A percentile compares a stretch with the other conserved stretches of the same genome.
Evolutionary conservation across 345 rosid species (phyloP).

Genomic region (Turritis glabra): DNA sequence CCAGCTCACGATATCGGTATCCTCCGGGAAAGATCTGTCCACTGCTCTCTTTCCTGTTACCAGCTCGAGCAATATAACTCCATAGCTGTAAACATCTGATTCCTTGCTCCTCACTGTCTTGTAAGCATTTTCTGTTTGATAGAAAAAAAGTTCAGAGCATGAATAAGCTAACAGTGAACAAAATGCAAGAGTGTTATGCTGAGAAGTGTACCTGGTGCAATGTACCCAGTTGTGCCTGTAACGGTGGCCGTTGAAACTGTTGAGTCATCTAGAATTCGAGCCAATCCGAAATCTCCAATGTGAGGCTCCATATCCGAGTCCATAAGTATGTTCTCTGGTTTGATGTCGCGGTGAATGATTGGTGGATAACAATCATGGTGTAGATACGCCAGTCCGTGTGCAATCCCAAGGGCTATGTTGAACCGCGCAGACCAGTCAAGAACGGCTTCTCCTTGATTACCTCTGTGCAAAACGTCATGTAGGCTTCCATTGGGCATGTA

Average conservation of each 20-base stretch:
- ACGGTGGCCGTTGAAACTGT: conserved; percentile 44
- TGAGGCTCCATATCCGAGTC: conserved; percentile 80
- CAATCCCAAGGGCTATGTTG: conserved; percentile 65
- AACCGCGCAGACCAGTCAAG: conserved; percentile 68
- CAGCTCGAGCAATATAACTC: conserved; percentile 68
- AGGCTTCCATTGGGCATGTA: conserved; percentile 87
- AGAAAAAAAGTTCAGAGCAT: conserved; percentile 59
- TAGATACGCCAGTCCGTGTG: conserved; percentile 79
- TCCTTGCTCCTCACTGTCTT: conserved; percentile 54
- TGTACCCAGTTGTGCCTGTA: conserved; percentile 74
- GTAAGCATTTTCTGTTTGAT: conserved; percentile 70
- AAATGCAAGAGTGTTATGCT: conserved; percentile 52
- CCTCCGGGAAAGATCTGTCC: conserved; percentile 46
- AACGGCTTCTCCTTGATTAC: conserved; percentile 27
- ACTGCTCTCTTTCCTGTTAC: conserved; percentile 55
- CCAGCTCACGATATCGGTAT: conserved; percentile 53
- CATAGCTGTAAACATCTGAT: conserved; percentile 69
- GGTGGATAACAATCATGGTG: conserved; percentile 78
- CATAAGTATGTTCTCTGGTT: conserved; percentile 77
- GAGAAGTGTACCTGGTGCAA: conserved; percentile 79
- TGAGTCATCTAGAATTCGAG: conserved; percentile 58
- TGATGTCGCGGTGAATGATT: conserved; percentile 77
- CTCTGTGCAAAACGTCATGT: conserved; percentile 52
- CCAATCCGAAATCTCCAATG: conserved; percentile 85
- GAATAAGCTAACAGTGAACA: conserved; percentile 50